Base-by-base conservation (phyloP, 495 filamentous ascomycete genomes). In the Lepraria neglecta region DNA sequence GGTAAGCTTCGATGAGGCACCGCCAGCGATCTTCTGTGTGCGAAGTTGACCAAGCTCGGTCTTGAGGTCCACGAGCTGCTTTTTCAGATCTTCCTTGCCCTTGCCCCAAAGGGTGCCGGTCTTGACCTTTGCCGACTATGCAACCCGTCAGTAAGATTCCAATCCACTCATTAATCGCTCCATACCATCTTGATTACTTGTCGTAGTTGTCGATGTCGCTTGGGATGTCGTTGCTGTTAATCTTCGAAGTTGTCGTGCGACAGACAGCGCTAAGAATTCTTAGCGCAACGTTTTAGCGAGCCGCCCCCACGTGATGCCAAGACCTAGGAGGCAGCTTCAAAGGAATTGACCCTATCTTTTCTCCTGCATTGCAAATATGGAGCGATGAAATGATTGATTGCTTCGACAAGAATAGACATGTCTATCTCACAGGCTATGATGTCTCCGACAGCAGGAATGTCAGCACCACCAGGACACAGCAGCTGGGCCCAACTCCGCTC, bases 401-500 rank as follows among this genome's bases (percentile, higher is more conserved):
- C 28, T 9, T 12, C 4, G 4, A n/a, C 19, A 19, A 48, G 46
- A 17, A 10, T 6, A 2, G 6, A 10, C n/a, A 54, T 54, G 51
- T 54, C 51, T 17, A 21, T 35, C 28, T 54, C 51, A 21, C 31
- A 54, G 31, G 51, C 51, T 54, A 54, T 54, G 51, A 54, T 38
- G 3, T 54, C 51, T 19, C 51, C 51, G 0, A 54, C 51, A 12
- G 51, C 51, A 44, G 54, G 42, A 59, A 94, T 94, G 90, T 82
- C 89, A 38, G 80, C 84, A 52, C 76, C 89, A 53, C 87, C 88
- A 28, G 83, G 89, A 35, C 31, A 31, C 64, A 88, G 86, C 59
- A 91, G 90, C 71, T 98, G 94, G 94, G 86, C 91, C 64, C 94
- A 97, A 76, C 84, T 98, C 58, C 88, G 94, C 65, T 91, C 96